phyloP scores from a whole-genome alignment of 176 grass and related monocot species.

The Chloris gayana region DNA sequence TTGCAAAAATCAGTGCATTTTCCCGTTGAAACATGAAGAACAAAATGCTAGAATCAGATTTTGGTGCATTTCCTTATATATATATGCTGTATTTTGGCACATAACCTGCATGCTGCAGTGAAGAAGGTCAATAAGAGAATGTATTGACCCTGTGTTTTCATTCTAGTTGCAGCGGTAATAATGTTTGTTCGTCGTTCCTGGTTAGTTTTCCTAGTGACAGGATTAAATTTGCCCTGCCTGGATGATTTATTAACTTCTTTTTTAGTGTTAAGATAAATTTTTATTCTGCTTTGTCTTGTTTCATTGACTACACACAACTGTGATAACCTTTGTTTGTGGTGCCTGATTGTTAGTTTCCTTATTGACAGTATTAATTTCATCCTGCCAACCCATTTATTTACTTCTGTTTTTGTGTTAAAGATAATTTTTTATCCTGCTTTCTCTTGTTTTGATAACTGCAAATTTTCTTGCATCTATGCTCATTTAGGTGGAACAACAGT shows the following conservation, averaged over 20 bases:
- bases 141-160: not conserved
- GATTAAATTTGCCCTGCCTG: not conserved
- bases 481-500: slow-evolving; percentile 41
- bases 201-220: not conserved
- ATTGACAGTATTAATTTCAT: not conserved
- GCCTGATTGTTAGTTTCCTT: slow-evolving; percentile 14
- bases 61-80: not conserved
- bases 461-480: not conserved
- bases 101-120: not conserved
- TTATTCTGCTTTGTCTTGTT: not conserved
- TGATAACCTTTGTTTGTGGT: too few species aligned
- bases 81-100: slow-evolving; percentile 13
- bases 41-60: not conserved
- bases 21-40: slow-evolving; percentile 2
- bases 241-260: not conserved
- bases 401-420: not conserved
- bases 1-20: not conserved
- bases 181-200: not conserved
- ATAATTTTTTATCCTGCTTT: not conserved
- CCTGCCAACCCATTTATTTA: not conserved
- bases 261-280: not conserved
- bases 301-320: not conserved
- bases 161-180: not conserved
- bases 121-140: not conserved
- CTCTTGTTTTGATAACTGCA: not conserved